Evolutionary conservation across 768 basidiomycete species (phyloP).

Genomic region (Strobilomyces dryophilus): DNA sequence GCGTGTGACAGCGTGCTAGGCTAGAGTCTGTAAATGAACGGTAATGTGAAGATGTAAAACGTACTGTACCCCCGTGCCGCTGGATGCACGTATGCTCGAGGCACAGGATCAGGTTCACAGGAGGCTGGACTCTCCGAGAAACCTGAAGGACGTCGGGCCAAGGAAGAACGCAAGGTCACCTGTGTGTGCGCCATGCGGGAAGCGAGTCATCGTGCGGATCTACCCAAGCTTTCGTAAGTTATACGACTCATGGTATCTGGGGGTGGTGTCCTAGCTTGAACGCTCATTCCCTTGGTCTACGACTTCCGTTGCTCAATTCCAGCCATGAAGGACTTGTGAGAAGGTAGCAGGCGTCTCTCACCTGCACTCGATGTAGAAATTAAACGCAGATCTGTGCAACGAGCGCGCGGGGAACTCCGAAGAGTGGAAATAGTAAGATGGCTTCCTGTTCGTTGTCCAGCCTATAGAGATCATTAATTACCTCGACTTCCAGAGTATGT

Average conservation of each 20-base stretch:
- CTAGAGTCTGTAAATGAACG: constrained; percentile 18
- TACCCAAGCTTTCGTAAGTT: constrained; percentile 22
- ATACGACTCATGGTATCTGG: constrained; percentile 24
- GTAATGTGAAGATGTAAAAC: constrained; percentile 16
- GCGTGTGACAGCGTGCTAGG: constrained; percentile 29
- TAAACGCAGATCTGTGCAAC: constrained; percentile 27
- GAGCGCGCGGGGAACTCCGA: constrained; percentile 35
- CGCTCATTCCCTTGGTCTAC: constrained; percentile 7
- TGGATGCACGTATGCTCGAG: constrained; percentile 24
- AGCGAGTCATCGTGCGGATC: constrained; percentile 23
- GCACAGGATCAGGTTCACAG: constrained; percentile 28
- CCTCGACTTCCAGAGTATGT: constrained; percentile 15
- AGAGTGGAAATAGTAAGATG: constrained; percentile 36
- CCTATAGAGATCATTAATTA: constrained; percentile 18
- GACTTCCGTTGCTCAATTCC: constrained; percentile 14
- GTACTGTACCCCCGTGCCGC: constrained; percentile 31
- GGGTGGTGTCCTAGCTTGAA: constrained; percentile 15
- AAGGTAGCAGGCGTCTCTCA: constrained; percentile 7
- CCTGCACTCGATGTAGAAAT: neutral
- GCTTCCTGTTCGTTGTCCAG: constrained; percentile 31
- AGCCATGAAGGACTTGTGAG: constrained; percentile 32
- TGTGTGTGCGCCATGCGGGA: constrained; percentile 17
- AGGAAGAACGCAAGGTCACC: constrained; percentile 34
- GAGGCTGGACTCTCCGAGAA: constrained; percentile 25
- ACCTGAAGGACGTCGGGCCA: constrained; percentile 32